phyloP scores from a whole-genome alignment of 495 filamentous ascomycete genomes.

The Xylaria scruposa region DNA sequence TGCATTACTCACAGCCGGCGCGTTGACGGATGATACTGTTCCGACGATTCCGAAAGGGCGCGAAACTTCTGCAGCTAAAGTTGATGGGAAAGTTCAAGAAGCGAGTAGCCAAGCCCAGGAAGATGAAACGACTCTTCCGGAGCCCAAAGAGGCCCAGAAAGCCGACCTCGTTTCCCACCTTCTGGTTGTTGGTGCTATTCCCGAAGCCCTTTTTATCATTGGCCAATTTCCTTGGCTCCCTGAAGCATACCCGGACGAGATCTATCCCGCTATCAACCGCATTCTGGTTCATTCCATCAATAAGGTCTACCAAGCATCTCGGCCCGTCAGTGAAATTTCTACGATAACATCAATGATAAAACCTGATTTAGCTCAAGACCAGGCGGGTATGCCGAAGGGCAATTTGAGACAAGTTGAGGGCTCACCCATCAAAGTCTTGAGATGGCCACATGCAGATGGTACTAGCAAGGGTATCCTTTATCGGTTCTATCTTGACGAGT shows the following conservation, averaged over 20 bases:
- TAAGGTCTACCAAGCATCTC: constrained; percentile 50
- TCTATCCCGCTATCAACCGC: constrained; percentile 70
- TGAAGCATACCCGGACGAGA: constrained; percentile 79
- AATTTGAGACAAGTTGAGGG: constrained; percentile 63
- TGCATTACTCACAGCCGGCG: constrained; percentile 88
- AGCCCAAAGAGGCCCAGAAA: constrained; percentile 86
- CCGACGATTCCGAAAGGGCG: constrained; percentile 40
- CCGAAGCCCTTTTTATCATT: constrained; percentile 90
- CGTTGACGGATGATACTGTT: constrained; percentile 77
- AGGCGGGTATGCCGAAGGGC: constrained; percentile 69
- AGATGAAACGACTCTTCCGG: constrained; percentile 67
- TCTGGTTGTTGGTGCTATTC: constrained; percentile 88
- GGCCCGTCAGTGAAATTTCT: constrained; percentile 34
- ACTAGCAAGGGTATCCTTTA: constrained; percentile 75
- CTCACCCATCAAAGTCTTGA: constrained; percentile 65
- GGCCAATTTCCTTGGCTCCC: constrained; percentile 91
- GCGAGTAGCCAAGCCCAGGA: constrained; percentile 58
- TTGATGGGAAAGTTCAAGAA: constrained; percentile 36
- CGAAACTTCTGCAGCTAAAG: constrained; percentile 40
- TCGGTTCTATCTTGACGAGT: constrained; percentile 96
- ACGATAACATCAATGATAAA: constrained; percentile 28
- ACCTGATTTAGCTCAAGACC: constrained; percentile 54
- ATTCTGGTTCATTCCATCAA: constrained; percentile 80
- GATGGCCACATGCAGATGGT: constrained; percentile 84
- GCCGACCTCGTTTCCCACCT: constrained; percentile 82